Evolutionary conservation across 2,329 filamentous ascomycete genomes (phyloP).

Genomic region (Colletotrichum destructivum): DNA sequence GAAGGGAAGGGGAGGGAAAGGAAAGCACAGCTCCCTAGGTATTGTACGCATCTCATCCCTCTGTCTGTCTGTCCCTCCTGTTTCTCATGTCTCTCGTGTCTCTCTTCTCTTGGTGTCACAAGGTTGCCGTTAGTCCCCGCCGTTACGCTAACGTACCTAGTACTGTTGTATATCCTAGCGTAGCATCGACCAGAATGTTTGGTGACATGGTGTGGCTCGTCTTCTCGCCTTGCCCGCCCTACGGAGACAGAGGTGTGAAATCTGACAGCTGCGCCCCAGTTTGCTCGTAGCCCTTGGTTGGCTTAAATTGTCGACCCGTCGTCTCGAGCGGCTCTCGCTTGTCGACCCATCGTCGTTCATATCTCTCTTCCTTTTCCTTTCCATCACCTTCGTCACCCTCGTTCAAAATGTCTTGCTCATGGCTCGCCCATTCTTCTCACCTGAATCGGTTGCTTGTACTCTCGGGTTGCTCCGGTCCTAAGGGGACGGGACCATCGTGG

Average conservation of each 20-base stretch:
- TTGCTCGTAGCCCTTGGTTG: constrained; percentile 10
- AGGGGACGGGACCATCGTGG: too few species aligned
- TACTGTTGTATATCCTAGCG: constrained; percentile 6
- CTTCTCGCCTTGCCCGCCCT: constrained; percentile 25
- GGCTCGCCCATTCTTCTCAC: too few species aligned
- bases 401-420: background rate
- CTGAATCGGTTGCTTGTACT: too few species aligned
- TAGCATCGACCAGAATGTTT: constrained; percentile 2
- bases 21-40: background rate
- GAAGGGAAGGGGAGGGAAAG: background rate
- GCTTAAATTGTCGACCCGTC: constrained; percentile 15
- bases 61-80: too few species aligned
- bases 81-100: constrained; percentile 5
- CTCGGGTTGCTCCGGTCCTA: too few species aligned
- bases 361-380: background rate
- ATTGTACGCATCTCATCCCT: too few species aligned
- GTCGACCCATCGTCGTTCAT: background rate
- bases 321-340: constrained; percentile 8
- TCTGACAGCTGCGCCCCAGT: constrained; percentile 21
- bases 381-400: background rate
- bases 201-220: constrained; percentile 21
- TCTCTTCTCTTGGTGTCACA: constrained; percentile 16
- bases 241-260: constrained; percentile 28
- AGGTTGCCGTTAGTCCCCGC: constrained; percentile 32
- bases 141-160: constrained; percentile 31